Evolutionary conservation across 257 asterid species (phyloP).

Genomic region (Rhazya stricta): DNA sequence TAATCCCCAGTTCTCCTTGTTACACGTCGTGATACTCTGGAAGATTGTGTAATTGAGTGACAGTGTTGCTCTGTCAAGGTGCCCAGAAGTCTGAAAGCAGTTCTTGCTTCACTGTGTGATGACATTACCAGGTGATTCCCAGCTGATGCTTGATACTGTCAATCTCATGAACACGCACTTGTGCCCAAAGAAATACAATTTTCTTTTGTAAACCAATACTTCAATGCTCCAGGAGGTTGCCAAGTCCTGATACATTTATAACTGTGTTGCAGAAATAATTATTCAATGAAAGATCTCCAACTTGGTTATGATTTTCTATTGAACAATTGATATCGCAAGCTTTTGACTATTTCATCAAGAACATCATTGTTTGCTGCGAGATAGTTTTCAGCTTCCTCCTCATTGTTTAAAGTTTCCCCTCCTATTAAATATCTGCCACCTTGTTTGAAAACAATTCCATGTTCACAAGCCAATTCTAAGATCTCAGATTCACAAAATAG

Average conservation of each 20-base stretch:
- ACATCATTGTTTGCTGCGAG: conserved; percentile 49
- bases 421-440: conserved; percentile 51
- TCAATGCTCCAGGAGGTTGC: not conserved
- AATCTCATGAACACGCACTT: not conserved
- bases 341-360: conserved; percentile 45
- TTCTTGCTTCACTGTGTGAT: not conserved
- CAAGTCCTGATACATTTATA: not conserved
- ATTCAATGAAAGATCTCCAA: conserved; percentile 12
- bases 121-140: not conserved
- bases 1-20: not conserved
- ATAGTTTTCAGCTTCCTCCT: conserved; percentile 59
- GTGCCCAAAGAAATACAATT: not conserved
- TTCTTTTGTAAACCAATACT: not conserved
- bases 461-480: conserved; percentile 84
- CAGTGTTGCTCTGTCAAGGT: not conserved
- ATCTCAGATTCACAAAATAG: conserved; percentile 55
- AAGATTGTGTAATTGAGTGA: not conserved
- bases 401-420: conserved; percentile 45
- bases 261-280: not conserved
- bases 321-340: conserved; percentile 60
- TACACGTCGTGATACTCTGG: not conserved
- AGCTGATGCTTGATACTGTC: not conserved
- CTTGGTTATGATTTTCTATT: conserved; percentile 23
- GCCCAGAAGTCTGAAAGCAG: not conserved
- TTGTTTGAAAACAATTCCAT: conserved; percentile 59